Conservation (phyloP, 1,284 basidiomycete genomes). For the Nidula niveotomentosa region DNA sequence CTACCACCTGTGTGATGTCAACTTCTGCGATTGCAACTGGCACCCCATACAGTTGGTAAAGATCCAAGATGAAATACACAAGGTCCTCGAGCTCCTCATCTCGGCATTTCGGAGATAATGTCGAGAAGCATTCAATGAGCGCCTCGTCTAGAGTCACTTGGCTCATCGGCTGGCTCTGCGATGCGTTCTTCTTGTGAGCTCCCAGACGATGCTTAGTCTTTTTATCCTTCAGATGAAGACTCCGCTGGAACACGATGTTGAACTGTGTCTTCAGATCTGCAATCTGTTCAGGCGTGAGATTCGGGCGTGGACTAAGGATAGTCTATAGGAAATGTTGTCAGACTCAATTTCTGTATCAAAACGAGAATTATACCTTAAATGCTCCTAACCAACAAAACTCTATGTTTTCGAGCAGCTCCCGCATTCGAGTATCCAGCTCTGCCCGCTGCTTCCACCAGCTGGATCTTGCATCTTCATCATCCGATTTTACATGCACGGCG, state of each 20-base stretch:
- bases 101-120: conserved; percentile 76
- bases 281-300: conserved; percentile 45
- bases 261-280: conserved; percentile 61
- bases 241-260: conserved; percentile 73
- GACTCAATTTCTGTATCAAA: neutral
- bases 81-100: conserved; percentile 97
- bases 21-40: conserved; percentile 91
- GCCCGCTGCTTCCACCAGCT: conserved; percentile 87
- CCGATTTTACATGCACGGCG: conserved; percentile 69
- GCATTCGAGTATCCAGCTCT: conserved; percentile 76
- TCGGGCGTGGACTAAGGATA: conserved; percentile 61
- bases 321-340: conserved; percentile 46
- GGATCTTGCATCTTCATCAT: conserved; percentile 62
- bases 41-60: conserved; percentile 92
- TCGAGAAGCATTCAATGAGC: conserved; percentile 85
- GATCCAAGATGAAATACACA: conserved; percentile 91
- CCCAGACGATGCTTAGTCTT: conserved; percentile 34
- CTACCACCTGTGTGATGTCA: conserved; percentile 83
- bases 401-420: conserved; percentile 78
- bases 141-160: conserved; percentile 65
- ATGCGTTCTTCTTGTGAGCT: conserved; percentile 31
- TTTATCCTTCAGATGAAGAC: conserved; percentile 60
- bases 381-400: conserved; percentile 97
- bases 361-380: conserved; percentile 74
- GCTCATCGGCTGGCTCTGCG: conserved; percentile 43